Base-by-base conservation (phyloP, 176 grass and related monocot species). In the Juncus inflexus region DNA sequence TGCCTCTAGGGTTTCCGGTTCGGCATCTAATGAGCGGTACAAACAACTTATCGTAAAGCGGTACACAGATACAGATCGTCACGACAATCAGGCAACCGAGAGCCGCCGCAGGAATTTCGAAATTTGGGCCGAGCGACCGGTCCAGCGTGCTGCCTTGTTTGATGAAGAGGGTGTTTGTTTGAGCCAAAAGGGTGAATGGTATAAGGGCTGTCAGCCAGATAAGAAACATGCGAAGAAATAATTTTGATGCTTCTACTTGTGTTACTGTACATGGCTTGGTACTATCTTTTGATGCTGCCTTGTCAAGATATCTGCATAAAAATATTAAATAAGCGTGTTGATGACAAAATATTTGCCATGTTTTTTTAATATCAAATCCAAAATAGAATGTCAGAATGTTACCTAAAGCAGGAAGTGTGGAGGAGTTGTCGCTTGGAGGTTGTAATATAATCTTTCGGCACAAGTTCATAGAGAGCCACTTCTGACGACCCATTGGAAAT, bases 101-200 rank as follows among this genome's bases (percentile, higher is more conserved):
- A 5, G 84, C 84, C 4, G 89, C 89, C 5, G 84, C 80, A 12
- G 89, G 89, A 47, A 91, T 15, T 37, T 36, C 65, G 42, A 91
- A 84, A 28, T 61, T 60, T 7, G 35, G 49, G 61, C 50, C 62
- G 12, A 83, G 9, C 36, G 64, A n/a, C 0, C 87, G 72, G 76
- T 90, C 79, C 16, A 90, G 73, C 50, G 83, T 90, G 60, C 73
- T 83, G 60, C 87, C 87, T 72, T 90, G 87, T 74, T 90, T 86
- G 15, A 90, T 79, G 72, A 86, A 90, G 35, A 90, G 83, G 3
- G 87, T 90, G 76, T 90, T 90, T 40, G 77, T 67, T 57, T 90
- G 87, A 3, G 87, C 83, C 75, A 74, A 86, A 63, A 90, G 74
- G 59, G 87, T 90, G 76, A 77, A 73, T 2, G 87, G 87, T 65